Base-by-base conservation (phyloP, 2,329 filamentous ascomycete species). In the Xylaria sp. region DNA sequence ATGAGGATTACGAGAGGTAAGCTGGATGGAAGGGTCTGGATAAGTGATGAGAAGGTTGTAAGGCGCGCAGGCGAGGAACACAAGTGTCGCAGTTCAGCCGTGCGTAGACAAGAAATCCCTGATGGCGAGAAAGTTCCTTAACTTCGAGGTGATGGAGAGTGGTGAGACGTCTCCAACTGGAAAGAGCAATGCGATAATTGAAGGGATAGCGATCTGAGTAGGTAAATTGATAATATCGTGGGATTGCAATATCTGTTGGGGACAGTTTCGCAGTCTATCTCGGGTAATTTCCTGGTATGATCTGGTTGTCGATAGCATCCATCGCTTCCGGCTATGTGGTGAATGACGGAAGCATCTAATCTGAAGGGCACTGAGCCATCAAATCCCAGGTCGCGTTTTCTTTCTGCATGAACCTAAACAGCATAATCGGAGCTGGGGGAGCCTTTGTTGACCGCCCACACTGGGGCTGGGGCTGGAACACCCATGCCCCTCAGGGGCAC, bases 321-420 rank as follows among this genome's bases (percentile, higher is more conserved):
- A 44, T 56, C 50, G 44, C 51, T 24, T 48, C 44, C 54, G 48
- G 39, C 37, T 48, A 18, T n/a, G 52, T 56, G 48, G 52, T 39
- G 49, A 47, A 52, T 56, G 55, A 60, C 58, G 58, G 55, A 60
- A 60, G 48, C 58, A 56, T 58, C 52, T 48, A 26, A 26, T 34
- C 8, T 34, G n/a, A n/a, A n/a, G n/a, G n/a, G n/a, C n/a, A n/a
- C n/a, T n/a, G n/a, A 34, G 4, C 5, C 9, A 34, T 26, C 24
- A 26, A 26, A 26, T 26, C 24, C 24, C 24, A 26, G 6, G 24
- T 11, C 24, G 24, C 24, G 24, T 26, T 26, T 26, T 26, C 29
- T 34, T 34, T 7, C 29, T 34, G 29, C 29, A 34, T 34, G 29
- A 34, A 34, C 29, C 29, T 13, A 13, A 34, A 34, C 9, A 34